Base-by-base conservation (phyloP, 2,329 filamentous ascomycete species). In the Diaporthe citrichinensis region DNA sequence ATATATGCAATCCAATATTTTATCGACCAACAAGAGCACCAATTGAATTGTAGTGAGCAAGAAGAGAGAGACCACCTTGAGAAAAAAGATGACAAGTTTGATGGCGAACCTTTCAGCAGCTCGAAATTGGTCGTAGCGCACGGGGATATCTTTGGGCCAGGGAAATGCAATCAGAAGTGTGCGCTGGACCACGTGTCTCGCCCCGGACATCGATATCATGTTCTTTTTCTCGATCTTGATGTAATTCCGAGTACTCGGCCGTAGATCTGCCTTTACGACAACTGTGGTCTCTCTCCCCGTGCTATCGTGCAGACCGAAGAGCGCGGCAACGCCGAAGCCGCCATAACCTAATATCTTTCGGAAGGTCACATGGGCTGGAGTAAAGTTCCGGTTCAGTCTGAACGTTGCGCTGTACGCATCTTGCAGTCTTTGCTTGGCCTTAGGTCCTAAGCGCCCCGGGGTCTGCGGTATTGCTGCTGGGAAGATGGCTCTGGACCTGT, bases 141-240 rank as follows among this genome's bases (percentile, higher is more conserved):
- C 25, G 41, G 41, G 36, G 14, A 2, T 5, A 3, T 58, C 25
- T 14, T 36, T 28, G 36, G 68, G 55, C 51, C 39, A 31, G 20
- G 68, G 53, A n/a, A 71, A 34, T 53, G 58, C 25, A n/a, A 36
- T 6, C 14, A 73, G 58, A 15, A 73, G 34, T 17, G 53, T 28
- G 31, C 71, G 71, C 36, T 73, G 71, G 15, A 73, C 49, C 7
- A 73, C 58, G 46, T 73, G 71, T 53, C 44, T 53, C 2, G 71
- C 71, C 23, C 71, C 71, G 34, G 71, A 51, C 58, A 65, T 73
- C 15, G 53, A 15, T 1, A 57, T 44, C 46, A 53, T 73, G 49
- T 53, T 28, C 2, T 55, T 23, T 15, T 44, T 73, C 71, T 73
- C 71, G 23, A 2, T 55, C 17, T 31, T 28, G 17, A 73, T 44